phyloP scores from a whole-genome alignment of 768 basidiomycete genomes.

The Cantharellus anzutake region DNA sequence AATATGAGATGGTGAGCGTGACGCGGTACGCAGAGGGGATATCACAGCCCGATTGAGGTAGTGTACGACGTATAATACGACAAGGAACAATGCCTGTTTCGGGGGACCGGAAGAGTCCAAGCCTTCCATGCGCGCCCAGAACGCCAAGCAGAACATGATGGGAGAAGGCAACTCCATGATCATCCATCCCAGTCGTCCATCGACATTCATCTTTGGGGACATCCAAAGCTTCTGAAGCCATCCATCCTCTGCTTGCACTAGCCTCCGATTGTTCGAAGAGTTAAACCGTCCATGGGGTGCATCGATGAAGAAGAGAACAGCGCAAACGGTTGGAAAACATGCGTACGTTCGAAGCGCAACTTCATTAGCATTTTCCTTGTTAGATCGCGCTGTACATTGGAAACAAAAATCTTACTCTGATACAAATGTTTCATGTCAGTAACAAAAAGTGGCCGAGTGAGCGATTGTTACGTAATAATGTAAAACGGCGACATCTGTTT shows the following conservation, averaged over 20 bases:
- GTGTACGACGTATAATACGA: constrained; percentile 45
- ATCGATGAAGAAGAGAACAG: constrained; percentile 32
- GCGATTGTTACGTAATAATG: no score
- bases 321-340: constrained; percentile 15
- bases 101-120: constrained; percentile 5
- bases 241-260: neutral
- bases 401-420: no score
- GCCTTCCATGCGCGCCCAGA: constrained; percentile 15
- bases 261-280: constrained; percentile 21
- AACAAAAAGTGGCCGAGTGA: no score
- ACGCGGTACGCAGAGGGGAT: constrained; percentile 63
- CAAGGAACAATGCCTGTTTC: constrained; percentile 18
- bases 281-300: constrained; percentile 73
- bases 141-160: constrained; percentile 26
- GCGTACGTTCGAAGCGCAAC: neutral
- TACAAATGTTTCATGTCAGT: no score
- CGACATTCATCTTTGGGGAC: constrained; percentile 4
- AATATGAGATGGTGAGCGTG: constrained; percentile 57
- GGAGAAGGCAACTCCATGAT: constrained; percentile 57
- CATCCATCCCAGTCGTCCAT: constrained; percentile 38
- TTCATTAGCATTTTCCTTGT: neutral
- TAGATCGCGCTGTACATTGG: no score
- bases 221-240: constrained; percentile 15
- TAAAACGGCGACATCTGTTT: no score
- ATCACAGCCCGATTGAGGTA: constrained; percentile 71